These are phyloP conservation scores for Trichosporon ovoides DNA, from an alignment of 1,284 basidiomycete genomes.

Conservation along the genomic window DNA sequence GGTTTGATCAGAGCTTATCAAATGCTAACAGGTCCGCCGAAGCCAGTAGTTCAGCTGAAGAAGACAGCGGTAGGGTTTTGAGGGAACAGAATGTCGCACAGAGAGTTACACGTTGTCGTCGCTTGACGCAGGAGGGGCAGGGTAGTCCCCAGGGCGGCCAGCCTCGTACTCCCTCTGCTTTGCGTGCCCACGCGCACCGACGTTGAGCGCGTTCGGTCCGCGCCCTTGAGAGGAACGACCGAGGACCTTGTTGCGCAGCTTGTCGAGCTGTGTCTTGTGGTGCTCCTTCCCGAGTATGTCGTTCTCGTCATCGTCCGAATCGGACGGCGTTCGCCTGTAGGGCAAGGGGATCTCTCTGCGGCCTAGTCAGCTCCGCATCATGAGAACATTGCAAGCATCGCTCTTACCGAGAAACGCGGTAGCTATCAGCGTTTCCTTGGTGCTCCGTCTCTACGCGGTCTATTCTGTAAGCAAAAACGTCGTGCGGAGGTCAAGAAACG, in stretches of 20 bases:
- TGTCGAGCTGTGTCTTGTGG: background rate
- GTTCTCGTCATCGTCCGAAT: conserved; percentile 22
- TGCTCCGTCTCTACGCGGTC: conserved; percentile 50
- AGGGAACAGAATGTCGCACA: no score
- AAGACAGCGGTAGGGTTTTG: no score
- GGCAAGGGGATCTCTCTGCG: conserved; percentile 45
- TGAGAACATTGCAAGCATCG: no score
- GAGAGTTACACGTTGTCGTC: background rate
- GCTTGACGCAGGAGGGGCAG: background rate
- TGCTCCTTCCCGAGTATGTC: background rate
- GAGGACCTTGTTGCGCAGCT: background rate
- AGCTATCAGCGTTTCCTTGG: conserved; percentile 43
- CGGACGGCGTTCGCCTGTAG: conserved; percentile 31
- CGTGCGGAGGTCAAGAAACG: background rate
- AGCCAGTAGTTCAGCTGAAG: no score
- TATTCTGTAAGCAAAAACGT: conserved; percentile 11
- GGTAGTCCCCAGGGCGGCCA: conserved; percentile 31
- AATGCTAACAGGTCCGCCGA: no score
- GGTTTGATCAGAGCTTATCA: no score
- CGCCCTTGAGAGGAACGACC: conserved; percentile 17
- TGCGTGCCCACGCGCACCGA: conserved; percentile 34
- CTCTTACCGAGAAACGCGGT: conserved; percentile 36
- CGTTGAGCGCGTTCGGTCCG: conserved; percentile 34
- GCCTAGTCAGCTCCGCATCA: no score
- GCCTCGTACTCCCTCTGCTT: conserved; percentile 41